phyloP scores from a whole-genome alignment of 2,329 filamentous ascomycete species.

The Neopestalotiopsis rosae region DNA sequence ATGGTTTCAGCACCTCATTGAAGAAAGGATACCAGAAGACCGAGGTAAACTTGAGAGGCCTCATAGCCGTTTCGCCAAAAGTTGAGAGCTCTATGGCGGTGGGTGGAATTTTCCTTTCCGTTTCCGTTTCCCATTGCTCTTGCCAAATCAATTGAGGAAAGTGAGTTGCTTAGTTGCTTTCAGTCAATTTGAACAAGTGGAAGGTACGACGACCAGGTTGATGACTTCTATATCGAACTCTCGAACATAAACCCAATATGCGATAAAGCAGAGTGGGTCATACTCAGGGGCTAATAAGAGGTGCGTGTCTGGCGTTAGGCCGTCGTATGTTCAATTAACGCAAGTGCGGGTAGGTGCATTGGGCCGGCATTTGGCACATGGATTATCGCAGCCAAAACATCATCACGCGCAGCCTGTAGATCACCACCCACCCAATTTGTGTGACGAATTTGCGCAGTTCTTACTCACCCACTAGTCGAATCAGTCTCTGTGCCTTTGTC shows the following conservation, averaged over 20 bases:
- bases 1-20: no score
- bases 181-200: neutral
- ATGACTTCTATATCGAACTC: neutral
- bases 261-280: constrained; percentile 12
- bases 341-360: constrained; percentile 17
- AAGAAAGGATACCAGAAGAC: no score
- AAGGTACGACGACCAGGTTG: neutral
- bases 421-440: neutral
- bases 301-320: neutral
- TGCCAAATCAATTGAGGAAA: neutral
- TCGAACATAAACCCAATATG: neutral
- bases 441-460: neutral
- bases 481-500: neutral
- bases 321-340: constrained; percentile 7
- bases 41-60: neutral
- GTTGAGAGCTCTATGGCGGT: neutral
- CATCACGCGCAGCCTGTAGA: constrained; percentile 10
- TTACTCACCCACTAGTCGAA: neutral
- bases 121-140: neutral
- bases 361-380: constrained; percentile 13
- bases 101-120: neutral
- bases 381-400: neutral
- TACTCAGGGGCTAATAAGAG: neutral
- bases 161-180: neutral
- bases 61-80: neutral